Evolutionary conservation across 805 yeast genomes (phyloP).

Genomic region (Jamesozyma jinghongensis): DNA sequence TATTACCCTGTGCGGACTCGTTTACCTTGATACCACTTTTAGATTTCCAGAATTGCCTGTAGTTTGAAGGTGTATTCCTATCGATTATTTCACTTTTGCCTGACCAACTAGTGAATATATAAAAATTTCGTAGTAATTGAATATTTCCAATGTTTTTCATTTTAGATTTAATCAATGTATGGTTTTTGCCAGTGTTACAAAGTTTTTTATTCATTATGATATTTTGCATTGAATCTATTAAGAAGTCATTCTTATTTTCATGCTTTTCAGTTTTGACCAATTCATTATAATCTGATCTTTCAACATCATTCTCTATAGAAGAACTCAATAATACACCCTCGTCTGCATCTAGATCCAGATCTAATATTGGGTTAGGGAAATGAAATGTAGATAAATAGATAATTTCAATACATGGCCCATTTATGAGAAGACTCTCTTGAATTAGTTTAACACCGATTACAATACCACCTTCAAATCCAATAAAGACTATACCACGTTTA

Average conservation of each 20-base stretch:
- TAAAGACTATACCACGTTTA: conserved; percentile 10
- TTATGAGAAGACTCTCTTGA: neutral
- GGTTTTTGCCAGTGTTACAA: neutral
- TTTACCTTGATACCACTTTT: conserved; percentile 17
- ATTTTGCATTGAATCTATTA: neutral
- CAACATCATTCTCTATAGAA: conserved; percentile 9
- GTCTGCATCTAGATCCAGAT: conserved; percentile 6
- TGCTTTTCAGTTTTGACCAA: too few relatives aligned
- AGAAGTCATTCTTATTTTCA: neutral
- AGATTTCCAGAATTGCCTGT: conserved; percentile 9
- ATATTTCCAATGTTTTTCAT: conserved; percentile 13
- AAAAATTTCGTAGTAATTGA: conserved; percentile 2
- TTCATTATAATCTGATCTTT: neutral
- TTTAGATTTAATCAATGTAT: conserved; percentile 3
- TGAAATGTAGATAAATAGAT: conserved; percentile 8
- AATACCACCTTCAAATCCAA: conserved; percentile 27
- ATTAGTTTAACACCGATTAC: conserved; percentile 19
- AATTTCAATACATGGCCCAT: neutral
- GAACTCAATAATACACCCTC: conserved; percentile 12
- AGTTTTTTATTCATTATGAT: conserved; percentile 1
- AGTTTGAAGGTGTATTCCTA: neutral
- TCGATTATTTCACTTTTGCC: conserved; percentile 15
- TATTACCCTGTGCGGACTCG: conserved; percentile 21
- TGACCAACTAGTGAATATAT: conserved; percentile 17
- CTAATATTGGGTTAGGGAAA: conserved; percentile 26